These are phyloP conservation scores for Cyanodermella asteris DNA, from an alignment of 2,329 filamentous ascomycete genomes.

Conservation along the genomic window DNA sequence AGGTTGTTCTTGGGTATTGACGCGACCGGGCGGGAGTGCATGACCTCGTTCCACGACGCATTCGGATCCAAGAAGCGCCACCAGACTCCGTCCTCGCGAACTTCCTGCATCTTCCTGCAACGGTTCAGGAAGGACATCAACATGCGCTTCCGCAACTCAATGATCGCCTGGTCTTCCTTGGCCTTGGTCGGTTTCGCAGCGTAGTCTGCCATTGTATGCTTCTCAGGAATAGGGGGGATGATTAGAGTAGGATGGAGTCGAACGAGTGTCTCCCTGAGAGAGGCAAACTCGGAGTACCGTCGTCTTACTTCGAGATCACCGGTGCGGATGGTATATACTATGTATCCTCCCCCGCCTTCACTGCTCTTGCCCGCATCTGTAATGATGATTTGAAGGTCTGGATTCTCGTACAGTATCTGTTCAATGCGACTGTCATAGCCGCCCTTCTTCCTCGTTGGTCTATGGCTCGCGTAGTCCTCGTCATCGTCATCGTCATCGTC, in stretches of 20 bases:
- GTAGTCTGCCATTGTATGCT: constrained; percentile 97
- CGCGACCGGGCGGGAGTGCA: constrained; percentile 73
- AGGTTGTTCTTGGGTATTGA: constrained; percentile 86
- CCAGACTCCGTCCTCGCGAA: constrained; percentile 84
- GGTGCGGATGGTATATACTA: constrained; percentile 91
- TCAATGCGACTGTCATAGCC: constrained; percentile 91
- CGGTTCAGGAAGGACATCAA: constrained; percentile 84
- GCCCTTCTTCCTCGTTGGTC: constrained; percentile 45
- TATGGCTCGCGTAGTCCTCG: constrained; percentile 28
- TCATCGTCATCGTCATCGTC: too few species aligned
- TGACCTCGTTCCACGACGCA: constrained; percentile 94
- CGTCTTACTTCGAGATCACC: constrained; percentile 87
- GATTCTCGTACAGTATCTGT: constrained; percentile 91
- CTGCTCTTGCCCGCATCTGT: constrained; percentile 87
- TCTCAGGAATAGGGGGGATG: constrained; percentile 92
- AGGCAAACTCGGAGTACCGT: constrained; percentile 91
- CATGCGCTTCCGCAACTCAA: constrained; percentile 93
- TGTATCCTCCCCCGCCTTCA: constrained; percentile 79
- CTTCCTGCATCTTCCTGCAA: constrained; percentile 77
- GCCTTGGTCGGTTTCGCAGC: constrained; percentile 94
- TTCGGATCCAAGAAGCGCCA: constrained; percentile 97
- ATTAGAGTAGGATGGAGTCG: constrained; percentile 86
- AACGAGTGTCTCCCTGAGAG: constrained; percentile 68
- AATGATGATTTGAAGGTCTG: constrained; percentile 72
- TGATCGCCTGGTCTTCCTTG: constrained; percentile 92